phyloP scores from a whole-genome alignment of 805 yeast species.

The Cyberlindnera suaveolens region DNA sequence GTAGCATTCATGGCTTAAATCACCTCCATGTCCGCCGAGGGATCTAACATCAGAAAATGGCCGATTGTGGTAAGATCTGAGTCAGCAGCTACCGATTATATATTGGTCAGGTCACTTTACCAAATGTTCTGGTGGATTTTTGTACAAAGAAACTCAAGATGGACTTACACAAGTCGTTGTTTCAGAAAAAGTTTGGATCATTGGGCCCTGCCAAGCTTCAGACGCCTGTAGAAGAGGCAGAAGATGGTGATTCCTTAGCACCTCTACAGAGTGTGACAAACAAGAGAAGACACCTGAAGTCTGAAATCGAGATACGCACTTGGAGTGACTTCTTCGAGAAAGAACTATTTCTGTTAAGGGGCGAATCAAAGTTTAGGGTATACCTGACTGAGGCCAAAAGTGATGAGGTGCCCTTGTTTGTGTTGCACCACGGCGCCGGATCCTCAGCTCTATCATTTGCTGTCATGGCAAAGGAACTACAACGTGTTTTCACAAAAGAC shows the following conservation, averaged over 20 bases:
- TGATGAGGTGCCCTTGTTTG: conserved; percentile 45
- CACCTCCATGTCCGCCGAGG: no score
- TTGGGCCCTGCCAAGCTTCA: neutral
- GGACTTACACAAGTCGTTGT: conserved; percentile 9
- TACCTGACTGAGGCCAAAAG: conserved; percentile 50
- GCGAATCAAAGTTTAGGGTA: conserved; percentile 37
- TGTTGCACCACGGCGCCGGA: conserved; percentile 95
- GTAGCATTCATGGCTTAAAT: no score
- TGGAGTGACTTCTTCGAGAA: conserved; percentile 32
- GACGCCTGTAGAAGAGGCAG: neutral
- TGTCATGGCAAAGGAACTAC: conserved; percentile 34
- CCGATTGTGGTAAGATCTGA: no score
- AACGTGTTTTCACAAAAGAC: conserved; percentile 16
- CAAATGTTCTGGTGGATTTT: no score
- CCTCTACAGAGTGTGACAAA: neutral
- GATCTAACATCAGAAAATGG: no score
- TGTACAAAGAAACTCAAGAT: neutral
- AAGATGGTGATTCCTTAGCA: neutral
- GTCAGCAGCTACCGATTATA: no score
- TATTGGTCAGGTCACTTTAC: no score
- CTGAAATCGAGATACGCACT: neutral
- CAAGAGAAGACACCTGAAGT: neutral
- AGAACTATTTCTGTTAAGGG: conserved; percentile 17
- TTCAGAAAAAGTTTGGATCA: conserved; percentile 9
- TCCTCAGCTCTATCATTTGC: conserved; percentile 80